Evolutionary conservation across 1,284 basidiomycete genomes (phyloP), one percentile per base, ranked within the genome.

Genomic region (Cryptococcus sp.): DNA sequence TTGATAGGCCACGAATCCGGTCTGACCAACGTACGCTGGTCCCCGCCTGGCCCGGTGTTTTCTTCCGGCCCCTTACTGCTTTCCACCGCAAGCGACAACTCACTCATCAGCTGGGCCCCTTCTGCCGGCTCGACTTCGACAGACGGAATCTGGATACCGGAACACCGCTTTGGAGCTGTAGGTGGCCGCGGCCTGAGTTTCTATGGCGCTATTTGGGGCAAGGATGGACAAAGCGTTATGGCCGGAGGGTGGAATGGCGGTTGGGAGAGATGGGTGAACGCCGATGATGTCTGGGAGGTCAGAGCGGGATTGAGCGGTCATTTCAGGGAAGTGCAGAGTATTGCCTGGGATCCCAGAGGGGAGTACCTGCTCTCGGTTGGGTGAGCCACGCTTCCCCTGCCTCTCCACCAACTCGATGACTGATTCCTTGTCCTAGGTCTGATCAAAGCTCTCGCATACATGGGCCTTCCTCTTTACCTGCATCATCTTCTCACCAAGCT

Each of bases 241-340:
- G 89, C 89, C 1, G 90, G 88, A 83, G 93, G 92, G 0, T 97
- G 94, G 93, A 87, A 86, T 50, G 93, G 94, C 26, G 89, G 90
- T 3, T 93, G 91, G 86, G 83, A 93, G 69, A 82, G 90, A 48
- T 98, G 93, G 93, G 76, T 63, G 2, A 43, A 55, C 20, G 26
- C n/a, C 46, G 55, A 57, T 5, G 74, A 65, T 13, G 65, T 55
- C 7, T 97, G 93, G 93, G 79, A 75, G 44, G 89, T 94, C 67
- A 73, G 82, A 1, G 84, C 85, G n/a, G 91, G 90, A 0, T 81
- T 91, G 49, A 85, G 83, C 15, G 93, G 93, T 0, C 93, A 97
- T 75, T 85, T 81, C 52, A 88, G 86, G 0, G 82, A 86, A 5
- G 89, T 95, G 1, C 86, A 84, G 69, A 86, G 87, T 56, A 76